A percentile compares a stretch with the other conserved stretches of the same genome.
phyloP scores from a whole-genome alignment of 1,139 yeast species.

The Blastobotrys raffinosifermentans region DNA sequence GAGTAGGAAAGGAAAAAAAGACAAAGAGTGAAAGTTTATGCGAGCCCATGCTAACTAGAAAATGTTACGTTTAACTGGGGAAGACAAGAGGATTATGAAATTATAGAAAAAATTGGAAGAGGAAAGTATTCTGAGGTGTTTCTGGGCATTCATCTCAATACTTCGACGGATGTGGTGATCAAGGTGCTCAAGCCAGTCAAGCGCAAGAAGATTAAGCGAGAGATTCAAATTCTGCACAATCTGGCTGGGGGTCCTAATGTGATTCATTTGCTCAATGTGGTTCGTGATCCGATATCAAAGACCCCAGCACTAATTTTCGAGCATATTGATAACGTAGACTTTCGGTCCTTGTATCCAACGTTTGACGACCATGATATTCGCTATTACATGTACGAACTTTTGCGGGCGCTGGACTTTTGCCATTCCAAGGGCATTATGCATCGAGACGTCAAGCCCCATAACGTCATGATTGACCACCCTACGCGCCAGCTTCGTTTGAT shows the following conservation, averaged over 20 bases:
- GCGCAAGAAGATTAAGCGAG: conserved; percentile 86
- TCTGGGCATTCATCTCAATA: conserved; percentile 49
- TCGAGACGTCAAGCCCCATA: conserved; percentile 94
- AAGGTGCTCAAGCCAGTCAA: conserved; percentile 92
- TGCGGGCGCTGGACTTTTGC: conserved; percentile 79
- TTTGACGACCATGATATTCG: conserved; percentile 73
- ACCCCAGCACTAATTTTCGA: conserved; percentile 93
- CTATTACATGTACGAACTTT: conserved; percentile 76
- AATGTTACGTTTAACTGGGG: conserved; percentile 45
- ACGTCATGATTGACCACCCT: conserved; percentile 89
- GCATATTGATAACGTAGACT: conserved; percentile 77
- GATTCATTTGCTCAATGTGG: conserved; percentile 67
- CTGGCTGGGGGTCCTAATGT: conserved; percentile 77
- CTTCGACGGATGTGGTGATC: conserved; percentile 46
- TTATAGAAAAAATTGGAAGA: conserved; percentile 79
- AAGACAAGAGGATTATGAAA: conserved; percentile 68
- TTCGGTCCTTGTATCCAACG: conserved; percentile 77
- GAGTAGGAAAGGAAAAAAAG: background rate
- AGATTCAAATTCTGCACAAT: conserved; percentile 80
- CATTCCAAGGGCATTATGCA: conserved; percentile 97
- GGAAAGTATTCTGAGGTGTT: conserved; percentile 95
- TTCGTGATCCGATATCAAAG: conserved; percentile 71
- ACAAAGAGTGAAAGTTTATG: background rate
- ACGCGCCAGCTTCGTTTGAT: conserved; percentile 62
- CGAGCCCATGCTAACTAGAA: conserved; percentile 19